Evolutionary conservation across 306 rosid species (phyloP), one percentile per base, ranked within the genome.

Genomic region (Hippophae rhamnoides): DNA sequence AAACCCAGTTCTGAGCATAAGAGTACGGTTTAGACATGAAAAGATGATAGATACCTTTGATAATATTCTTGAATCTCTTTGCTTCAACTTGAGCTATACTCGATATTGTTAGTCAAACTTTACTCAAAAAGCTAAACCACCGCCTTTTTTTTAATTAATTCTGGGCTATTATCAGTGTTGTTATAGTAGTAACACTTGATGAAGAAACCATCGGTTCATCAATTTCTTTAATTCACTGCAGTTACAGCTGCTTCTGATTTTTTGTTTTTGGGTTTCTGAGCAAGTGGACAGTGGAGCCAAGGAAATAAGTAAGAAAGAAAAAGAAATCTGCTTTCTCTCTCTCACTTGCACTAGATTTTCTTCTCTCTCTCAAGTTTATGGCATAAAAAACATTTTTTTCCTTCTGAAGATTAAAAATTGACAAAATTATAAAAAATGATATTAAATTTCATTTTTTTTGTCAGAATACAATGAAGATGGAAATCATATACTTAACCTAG

Each of bases 81-180:
- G 14, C 9, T 31, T 62, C 57, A 47, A 46, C 26, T 8, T 18
- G 0, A 43, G 23, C 60, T 31, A 43, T 45, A 64, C 58, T 27
- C 9, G 25, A 49, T 25, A 45, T 40, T 54, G 38, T 60, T 7
- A 58, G 76, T 70, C 83, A 77, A 72, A 72, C 56, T 71, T 71
- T 69, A 73, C 84, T 59, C 52, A 59, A 87, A 87, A 78, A 67
- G 68, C 76, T 67, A 69, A 80, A 80, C 65, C 82, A 78, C 80
- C 75, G 79, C 81, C 89, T 72, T 77, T 54, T 54, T 72, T 61
- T 64, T 25, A 63, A 10, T 10, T 68, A 31, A 42, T 41, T 41
- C 12, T 69, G 48, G 60, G 66, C 44, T 38, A 8, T 51, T 50
- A 47, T 62, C 60, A 58, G 70, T 18, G 52, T 31, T 10, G 23